These are phyloP conservation scores for Xerocomus amazonicus DNA, from an alignment of 1,284 basidiomycete species.

Conservation along the genomic window DNA sequence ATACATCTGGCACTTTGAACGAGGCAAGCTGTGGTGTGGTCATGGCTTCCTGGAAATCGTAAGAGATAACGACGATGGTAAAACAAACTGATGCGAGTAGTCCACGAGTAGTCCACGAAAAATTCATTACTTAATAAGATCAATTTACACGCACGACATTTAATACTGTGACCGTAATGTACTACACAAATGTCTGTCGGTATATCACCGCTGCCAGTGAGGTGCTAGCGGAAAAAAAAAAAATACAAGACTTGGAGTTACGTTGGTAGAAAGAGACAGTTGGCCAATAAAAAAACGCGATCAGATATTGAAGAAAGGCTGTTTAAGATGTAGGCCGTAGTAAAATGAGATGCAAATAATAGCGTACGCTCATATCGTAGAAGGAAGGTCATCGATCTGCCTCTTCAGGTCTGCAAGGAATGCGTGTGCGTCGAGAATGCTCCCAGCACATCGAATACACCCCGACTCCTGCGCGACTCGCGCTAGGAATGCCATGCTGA, in stretches of 20 bases:
- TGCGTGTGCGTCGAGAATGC: conserved; percentile 55
- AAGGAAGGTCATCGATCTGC: conserved; percentile 57
- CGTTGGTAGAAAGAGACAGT: too few species aligned
- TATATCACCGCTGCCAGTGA: too few species aligned
- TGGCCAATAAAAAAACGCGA: too few species aligned
- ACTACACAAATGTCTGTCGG: too few species aligned
- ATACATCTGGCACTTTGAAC: conserved; percentile 78
- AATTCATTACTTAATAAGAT: too few species aligned
- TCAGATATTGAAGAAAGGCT: not conserved
- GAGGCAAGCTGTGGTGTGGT: conserved; percentile 69
- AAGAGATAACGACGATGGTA: too few species aligned
- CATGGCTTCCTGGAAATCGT: conserved; percentile 34
- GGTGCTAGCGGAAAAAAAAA: too few species aligned
- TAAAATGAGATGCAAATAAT: not conserved
- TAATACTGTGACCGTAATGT: too few species aligned
- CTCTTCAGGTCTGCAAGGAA: conserved; percentile 53
- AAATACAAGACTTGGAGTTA: too few species aligned
- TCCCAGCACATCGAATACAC: conserved; percentile 58
- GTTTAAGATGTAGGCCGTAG: not conserved
- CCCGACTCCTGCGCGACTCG: conserved; percentile 46
- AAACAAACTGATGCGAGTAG: too few species aligned
- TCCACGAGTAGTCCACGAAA: too few species aligned
- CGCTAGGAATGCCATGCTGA: conserved; percentile 57
- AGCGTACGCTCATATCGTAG: conserved; percentile 42
- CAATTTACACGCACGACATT: too few species aligned